A percentile compares a stretch with the other conserved stretches of the same genome.
These are phyloP conservation scores for Xylona heveae DNA, from an alignment of 495 filamentous ascomycete genomes.

Conservation along the genomic window DNA sequence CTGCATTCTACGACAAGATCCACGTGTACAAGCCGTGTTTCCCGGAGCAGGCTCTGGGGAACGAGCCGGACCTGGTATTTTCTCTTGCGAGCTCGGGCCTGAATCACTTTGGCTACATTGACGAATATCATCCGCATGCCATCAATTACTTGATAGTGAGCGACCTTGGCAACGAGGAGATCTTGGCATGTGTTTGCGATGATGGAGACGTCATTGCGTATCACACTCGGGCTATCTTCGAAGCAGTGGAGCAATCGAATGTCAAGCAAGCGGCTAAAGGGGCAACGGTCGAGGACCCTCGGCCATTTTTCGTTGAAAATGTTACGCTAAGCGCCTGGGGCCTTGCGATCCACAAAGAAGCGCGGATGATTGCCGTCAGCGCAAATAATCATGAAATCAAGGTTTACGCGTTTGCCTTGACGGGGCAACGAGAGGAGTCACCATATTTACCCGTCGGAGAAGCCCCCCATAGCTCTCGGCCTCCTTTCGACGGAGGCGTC, in stretches of 20 bases:
- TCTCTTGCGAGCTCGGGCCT: slow-evolving; percentile 31
- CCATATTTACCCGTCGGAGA: too few species aligned
- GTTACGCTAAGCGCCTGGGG: slow-evolving; percentile 76
- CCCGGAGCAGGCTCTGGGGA: slow-evolving; percentile 38
- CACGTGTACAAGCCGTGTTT: slow-evolving; percentile 53
- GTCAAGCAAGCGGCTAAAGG: slow-evolving; percentile 3
- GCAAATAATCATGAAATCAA: slow-evolving; percentile 46
- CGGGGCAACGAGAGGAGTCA: slow-evolving; percentile 8
- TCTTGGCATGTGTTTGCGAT: slow-evolving; percentile 55
- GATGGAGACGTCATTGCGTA: slow-evolving; percentile 81
- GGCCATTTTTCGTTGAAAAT: slow-evolving; percentile 50
- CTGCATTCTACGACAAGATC: slow-evolving; percentile 49
- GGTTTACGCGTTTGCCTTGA: slow-evolving; percentile 55
- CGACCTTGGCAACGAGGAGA: slow-evolving; percentile 60
- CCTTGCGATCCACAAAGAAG: slow-evolving; percentile 58
- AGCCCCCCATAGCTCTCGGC: too few species aligned
- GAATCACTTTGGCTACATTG: slow-evolving; percentile 30
- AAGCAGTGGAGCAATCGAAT: slow-evolving; percentile 17
- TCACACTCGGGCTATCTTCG: slow-evolving; percentile 36
- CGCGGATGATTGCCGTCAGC: slow-evolving; percentile 60
- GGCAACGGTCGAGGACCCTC: slow-evolving; percentile 8
- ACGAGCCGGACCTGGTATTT: slow-evolving; percentile 41
- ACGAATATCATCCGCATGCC: slow-evolving; percentile 35
- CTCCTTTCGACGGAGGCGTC: not conserved
- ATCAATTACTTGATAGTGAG: slow-evolving; percentile 66